phyloP scores from a whole-genome alignment of 495 filamentous ascomycete genomes.

The Lasiosphaeria hispida region DNA sequence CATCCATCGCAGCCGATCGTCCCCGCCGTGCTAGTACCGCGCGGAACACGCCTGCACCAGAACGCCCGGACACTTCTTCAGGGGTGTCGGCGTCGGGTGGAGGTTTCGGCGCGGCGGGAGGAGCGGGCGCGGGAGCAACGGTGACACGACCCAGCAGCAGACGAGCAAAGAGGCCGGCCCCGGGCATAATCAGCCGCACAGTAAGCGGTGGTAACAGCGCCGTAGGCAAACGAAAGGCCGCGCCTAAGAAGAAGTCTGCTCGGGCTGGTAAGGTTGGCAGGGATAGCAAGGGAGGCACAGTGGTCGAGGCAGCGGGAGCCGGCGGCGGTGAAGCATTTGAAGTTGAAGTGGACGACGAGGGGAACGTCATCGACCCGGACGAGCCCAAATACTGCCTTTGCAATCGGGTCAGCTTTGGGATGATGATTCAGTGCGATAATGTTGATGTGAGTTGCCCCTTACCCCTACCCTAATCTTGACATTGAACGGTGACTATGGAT shows the following conservation, averaged over 20 bases:
- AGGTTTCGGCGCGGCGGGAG: too few species aligned
- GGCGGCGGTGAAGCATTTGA: constrained; percentile 26
- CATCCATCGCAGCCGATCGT: constrained; percentile 46
- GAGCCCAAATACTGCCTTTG: constrained; percentile 91
- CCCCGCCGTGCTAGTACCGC: constrained; percentile 56
- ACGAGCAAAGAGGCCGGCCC: constrained; percentile 67
- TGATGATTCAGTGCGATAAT: constrained; percentile 95
- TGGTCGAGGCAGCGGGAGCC: constrained; percentile 30
- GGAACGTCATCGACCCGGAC: constrained; percentile 79
- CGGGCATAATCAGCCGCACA: constrained; percentile 67
- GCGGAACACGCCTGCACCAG: constrained; percentile 55
- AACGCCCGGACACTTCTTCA: constrained; percentile 16
- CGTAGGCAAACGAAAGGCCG: constrained; percentile 76
- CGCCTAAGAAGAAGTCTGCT: constrained; percentile 60
- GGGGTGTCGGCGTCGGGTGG: too few species aligned
- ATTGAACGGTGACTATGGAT: neutral
- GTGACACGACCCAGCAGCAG: constrained; percentile 41
- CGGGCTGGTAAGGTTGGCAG: constrained; percentile 22
- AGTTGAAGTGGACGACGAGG: constrained; percentile 59
- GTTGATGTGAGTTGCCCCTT: constrained; percentile 62
- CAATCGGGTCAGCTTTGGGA: constrained; percentile 85
- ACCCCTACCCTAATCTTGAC: neutral
- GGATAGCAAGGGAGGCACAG: constrained; percentile 28
- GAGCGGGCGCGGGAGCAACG: neutral
- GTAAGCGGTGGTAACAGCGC: constrained; percentile 69